phyloP scores from a whole-genome alignment of 805 yeast genomes.

The Myxozyma sirexii region DNA sequence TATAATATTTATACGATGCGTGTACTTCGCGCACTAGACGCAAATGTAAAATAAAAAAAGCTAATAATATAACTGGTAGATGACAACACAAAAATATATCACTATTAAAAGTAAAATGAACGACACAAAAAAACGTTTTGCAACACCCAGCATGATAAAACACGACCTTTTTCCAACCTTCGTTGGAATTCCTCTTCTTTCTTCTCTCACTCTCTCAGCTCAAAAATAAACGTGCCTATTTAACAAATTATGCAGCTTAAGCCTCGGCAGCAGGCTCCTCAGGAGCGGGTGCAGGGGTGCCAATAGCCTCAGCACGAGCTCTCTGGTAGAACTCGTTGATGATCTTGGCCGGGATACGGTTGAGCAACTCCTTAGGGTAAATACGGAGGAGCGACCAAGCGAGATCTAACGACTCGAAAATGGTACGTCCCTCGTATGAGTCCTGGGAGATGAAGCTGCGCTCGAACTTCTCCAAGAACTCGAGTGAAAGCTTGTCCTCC shows the following conservation, averaged over 20 bases:
- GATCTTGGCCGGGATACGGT: slow-evolving; percentile 98
- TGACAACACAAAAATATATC: slow-evolving; percentile 10
- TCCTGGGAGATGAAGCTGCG: slow-evolving; percentile 95
- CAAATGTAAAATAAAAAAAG: neutral
- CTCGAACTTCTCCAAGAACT: slow-evolving; percentile 96
- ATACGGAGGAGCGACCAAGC: slow-evolving; percentile 98
- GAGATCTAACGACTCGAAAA: slow-evolving; percentile 93
- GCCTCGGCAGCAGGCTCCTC: slow-evolving; percentile 14
- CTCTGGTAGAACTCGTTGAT: slow-evolving; percentile 88
- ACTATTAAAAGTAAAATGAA: slow-evolving; percentile 11
- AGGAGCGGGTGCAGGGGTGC: slow-evolving; percentile 22
- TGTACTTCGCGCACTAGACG: slow-evolving; percentile 10
- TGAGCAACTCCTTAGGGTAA: slow-evolving; percentile 97
- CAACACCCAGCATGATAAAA: slow-evolving; percentile 23
- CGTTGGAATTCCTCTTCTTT: neutral
- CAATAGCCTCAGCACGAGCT: slow-evolving; percentile 32
- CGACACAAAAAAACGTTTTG: slow-evolving; percentile 11
- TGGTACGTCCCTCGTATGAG: slow-evolving; percentile 92
- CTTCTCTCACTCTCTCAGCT: neutral
- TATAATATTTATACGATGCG: slow-evolving; percentile 1
- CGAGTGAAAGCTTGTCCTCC: slow-evolving; percentile 96
- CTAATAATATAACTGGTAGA: neutral
- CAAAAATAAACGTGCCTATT: too few species aligned
- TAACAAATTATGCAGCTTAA: slow-evolving; percentile 9
- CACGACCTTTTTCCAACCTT: slow-evolving; percentile 10